Evolutionary conservation across 306 rosid species (phyloP), one percentile per base, ranked within the genome.

Genomic region (Citrullus mucosospermus): DNA sequence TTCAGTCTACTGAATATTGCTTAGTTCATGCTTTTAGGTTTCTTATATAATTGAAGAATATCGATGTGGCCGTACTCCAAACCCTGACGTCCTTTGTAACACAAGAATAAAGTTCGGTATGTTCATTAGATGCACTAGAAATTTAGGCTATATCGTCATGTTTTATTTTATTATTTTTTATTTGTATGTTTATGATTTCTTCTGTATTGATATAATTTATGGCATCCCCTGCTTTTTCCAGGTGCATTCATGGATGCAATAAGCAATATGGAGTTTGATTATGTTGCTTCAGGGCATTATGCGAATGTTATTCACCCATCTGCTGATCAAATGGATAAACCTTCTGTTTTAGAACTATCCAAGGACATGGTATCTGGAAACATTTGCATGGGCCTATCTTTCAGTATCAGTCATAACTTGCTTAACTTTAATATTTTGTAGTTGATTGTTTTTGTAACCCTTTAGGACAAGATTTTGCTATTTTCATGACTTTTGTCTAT

Each of bases 171-270:
- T 36, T 36, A 36, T 36, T 36, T 36, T 36, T 36, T 36, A 36
- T 36, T 44, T 44, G 50, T 71, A 68, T 74, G 59, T 22, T 68
- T 59, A 16, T 4, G n/a, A 16, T 63, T 1, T 63, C 18, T 15
- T 63, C 36, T 63, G 25, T 63, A 63, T 18, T 63, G 10, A 61
- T 78, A 4, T 30, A 7, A 46, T 25, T 22, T 71, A 43, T 11
- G 25, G 36, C 38, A 25, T 13, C 20, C 76, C 44, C 22, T 73
- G 60, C 48, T 14, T 44, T 63, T 57, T 61, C 82, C 82, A 95
- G 98, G 98, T 86, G 97, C 97, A 16, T 95, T 95, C 89, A 86
- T 95, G 92, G 93, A 95, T 78, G 97, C 98, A 71, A 89, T 91
- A 62, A 79, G 83, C 78, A 76, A 75, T 46, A 91, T 91, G 97